These are phyloP conservation scores for Tetracladium maxilliforme DNA, from an alignment of 2,329 filamentous ascomycete species.

Conservation along the genomic window DNA sequence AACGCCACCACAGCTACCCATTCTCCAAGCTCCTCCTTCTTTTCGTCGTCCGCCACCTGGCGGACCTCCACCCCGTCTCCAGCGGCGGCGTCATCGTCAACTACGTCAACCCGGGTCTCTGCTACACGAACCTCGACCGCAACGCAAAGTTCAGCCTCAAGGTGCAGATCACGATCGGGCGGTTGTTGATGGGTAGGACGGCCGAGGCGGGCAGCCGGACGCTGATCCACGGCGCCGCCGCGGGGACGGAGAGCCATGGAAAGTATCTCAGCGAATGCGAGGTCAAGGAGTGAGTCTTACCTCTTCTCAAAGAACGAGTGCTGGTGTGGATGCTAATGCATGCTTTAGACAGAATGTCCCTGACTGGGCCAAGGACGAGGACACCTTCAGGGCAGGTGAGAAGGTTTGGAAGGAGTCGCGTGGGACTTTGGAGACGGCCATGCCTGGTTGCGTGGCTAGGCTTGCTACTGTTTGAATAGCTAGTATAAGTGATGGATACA, in stretches of 20 bases:
- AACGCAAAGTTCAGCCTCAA: constrained; percentile 11
- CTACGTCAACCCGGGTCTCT: constrained; percentile 15
- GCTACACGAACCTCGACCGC: constrained; percentile 11
- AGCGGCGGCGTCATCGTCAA: constrained; percentile 16
- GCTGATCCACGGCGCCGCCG: constrained; percentile 13
- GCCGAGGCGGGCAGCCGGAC: constrained; percentile 15
- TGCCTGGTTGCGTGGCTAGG: no score
- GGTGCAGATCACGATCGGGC: constrained; percentile 9
- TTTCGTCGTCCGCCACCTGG: constrained; percentile 14
- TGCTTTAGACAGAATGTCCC: no score
- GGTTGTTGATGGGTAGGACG: constrained; percentile 9
- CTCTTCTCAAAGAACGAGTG: no score
- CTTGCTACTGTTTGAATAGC: no score
- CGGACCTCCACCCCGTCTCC: constrained; percentile 8
- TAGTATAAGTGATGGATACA: no score
- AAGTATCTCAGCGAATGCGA: constrained; percentile 11
- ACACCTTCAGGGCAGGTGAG: no score
- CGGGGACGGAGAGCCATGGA: constrained; percentile 13
- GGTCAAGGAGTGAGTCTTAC: no score
- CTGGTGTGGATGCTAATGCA: no score
- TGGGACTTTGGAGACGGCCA: no score
- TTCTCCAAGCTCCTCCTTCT: constrained; percentile 19
- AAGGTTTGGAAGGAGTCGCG: no score
- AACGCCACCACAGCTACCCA: constrained; percentile 13
- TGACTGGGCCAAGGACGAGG: no score